A percentile compares a stretch with the other conserved stretches of the same genome.
phyloP scores from a whole-genome alignment of 2,329 filamentous ascomycete species.

The Apiospora hydei region DNA sequence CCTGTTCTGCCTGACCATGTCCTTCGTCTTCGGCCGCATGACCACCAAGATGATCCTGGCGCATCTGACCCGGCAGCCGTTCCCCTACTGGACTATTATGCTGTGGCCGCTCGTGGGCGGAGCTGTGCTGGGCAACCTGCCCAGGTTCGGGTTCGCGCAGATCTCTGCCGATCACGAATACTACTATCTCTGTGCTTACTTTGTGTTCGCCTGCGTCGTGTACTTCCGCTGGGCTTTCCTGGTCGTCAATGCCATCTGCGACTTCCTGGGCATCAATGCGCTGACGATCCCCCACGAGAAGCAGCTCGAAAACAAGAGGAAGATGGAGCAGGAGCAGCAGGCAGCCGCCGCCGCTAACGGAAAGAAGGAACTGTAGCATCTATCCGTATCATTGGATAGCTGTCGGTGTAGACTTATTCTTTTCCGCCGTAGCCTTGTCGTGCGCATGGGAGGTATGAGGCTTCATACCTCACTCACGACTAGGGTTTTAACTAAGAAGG shows the following conservation, averaged over 20 bases:
- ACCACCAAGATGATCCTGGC: slow-evolving; percentile 99
- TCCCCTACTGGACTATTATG: slow-evolving; percentile 96
- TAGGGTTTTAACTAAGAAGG: not conserved
- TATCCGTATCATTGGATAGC: not conserved
- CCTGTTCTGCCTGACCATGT: slow-evolving; percentile 90
- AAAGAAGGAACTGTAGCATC: slow-evolving; percentile 35
- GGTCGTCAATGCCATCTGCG: slow-evolving; percentile 90
- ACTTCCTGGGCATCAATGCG: slow-evolving; percentile 92
- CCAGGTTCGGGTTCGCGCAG: slow-evolving; percentile 73
- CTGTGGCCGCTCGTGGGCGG: slow-evolving; percentile 86
- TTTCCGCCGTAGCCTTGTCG: not conserved
- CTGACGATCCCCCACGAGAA: slow-evolving; percentile 79
- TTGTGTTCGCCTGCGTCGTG: slow-evolving; percentile 81
- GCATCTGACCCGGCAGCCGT: slow-evolving; percentile 90
- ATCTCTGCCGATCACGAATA: slow-evolving; percentile 74
- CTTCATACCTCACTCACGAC: not conserved
- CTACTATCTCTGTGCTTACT: slow-evolving; percentile 84
- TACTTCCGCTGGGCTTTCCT: slow-evolving; percentile 94
- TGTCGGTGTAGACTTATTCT: not conserved
- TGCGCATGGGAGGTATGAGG: not conserved
- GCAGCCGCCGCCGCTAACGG: slow-evolving; percentile 37
- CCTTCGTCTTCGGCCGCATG: slow-evolving; percentile 97
- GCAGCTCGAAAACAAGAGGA: slow-evolving; percentile 60
- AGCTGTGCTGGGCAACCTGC: slow-evolving; percentile 82
- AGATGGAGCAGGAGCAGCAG: slow-evolving; percentile 36